A percentile compares a stretch with the other conserved stretches of the same genome.
Evolutionary conservation across 441 rosid species (phyloP).

Genomic region (Flueggea neowawraea): DNA sequence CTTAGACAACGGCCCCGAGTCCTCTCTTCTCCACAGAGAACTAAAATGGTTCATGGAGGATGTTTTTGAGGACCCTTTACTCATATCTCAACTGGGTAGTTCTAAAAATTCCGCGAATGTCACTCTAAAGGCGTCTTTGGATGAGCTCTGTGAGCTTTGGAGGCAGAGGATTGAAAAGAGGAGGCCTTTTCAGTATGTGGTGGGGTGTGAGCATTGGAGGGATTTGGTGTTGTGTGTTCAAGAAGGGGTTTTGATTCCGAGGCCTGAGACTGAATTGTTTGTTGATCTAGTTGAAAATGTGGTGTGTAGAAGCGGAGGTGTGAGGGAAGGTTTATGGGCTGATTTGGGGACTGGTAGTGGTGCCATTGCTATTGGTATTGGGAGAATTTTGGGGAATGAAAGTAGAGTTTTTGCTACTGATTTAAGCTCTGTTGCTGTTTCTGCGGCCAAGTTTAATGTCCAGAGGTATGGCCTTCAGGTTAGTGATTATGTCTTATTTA

Average conservation of each 20-base stretch:
- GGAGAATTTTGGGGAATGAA: constrained; percentile 32
- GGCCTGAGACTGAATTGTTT: constrained; percentile 85
- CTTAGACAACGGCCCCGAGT: constrained; percentile 63
- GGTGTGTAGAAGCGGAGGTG: constrained; percentile 22
- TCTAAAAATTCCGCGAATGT: constrained; percentile 12
- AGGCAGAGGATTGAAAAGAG: constrained; percentile 76
- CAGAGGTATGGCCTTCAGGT: constrained; percentile 74
- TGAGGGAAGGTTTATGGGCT: constrained; percentile 59
- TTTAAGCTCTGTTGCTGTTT: constrained; percentile 59
- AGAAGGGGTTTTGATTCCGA: constrained; percentile 90
- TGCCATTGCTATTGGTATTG: constrained; percentile 74
- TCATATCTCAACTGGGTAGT: constrained; percentile 19
- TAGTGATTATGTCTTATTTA: constrained; percentile 12
- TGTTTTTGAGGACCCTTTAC: constrained; percentile 37
- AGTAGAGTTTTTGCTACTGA: constrained; percentile 79
- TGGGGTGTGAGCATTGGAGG: constrained; percentile 96
- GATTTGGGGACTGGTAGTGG: constrained; percentile 85
- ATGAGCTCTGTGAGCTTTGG: constrained; percentile 71
- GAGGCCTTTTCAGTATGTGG: constrained; percentile 82
- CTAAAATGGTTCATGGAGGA: constrained; percentile 92
- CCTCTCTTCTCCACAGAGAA: constrained; percentile 57
- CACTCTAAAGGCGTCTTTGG: constrained; percentile 40
- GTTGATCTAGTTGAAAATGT: constrained; percentile 60
- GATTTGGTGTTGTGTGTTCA: constrained; percentile 78
- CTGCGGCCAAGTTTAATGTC: constrained; percentile 61